A percentile compares a stretch with the other conserved stretches of the same genome.
These are phyloP conservation scores for Linum tenue DNA, from an alignment of 345 rosid genomes.

Conservation along the genomic window DNA sequence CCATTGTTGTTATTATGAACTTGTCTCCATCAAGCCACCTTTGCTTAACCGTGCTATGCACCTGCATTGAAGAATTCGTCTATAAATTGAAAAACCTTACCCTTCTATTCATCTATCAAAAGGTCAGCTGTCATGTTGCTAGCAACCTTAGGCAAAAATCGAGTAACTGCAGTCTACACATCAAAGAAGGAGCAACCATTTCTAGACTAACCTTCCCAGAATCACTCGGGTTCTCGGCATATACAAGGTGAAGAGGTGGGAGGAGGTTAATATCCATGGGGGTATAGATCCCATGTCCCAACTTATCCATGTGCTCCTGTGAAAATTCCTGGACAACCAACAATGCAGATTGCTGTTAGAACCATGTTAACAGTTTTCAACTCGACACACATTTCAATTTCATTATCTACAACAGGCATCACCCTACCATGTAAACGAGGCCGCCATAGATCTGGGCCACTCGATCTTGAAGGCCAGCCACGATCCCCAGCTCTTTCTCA, in stretches of 20 bases:
- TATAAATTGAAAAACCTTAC: background rate
- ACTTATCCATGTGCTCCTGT: slow-evolving; percentile 67
- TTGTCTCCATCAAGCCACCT: slow-evolving; percentile 89
- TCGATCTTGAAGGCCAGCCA: slow-evolving; percentile 97
- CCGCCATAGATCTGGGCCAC: slow-evolving; percentile 97
- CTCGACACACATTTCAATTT: background rate
- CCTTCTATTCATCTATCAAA: too few relatives aligned
- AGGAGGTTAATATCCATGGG: slow-evolving; percentile 75
- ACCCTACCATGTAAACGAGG: slow-evolving; percentile 78
- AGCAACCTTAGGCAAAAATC: background rate
- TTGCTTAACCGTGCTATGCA: slow-evolving; percentile 73
- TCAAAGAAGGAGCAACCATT: background rate
- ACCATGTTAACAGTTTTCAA: background rate
- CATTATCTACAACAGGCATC: slow-evolving; percentile 1
- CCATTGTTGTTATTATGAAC: slow-evolving; percentile 58
- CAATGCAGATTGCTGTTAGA: background rate
- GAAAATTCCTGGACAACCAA: slow-evolving; percentile 52
- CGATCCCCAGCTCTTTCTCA: slow-evolving; percentile 82
- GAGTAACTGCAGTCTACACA: background rate
- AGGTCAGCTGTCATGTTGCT: background rate
- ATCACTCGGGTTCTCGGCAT: slow-evolving; percentile 95
- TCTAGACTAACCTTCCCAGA: slow-evolving; percentile 74
- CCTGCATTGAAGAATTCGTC: slow-evolving; percentile 33
- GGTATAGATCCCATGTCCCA: slow-evolving; percentile 76
- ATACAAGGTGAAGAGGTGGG: slow-evolving; percentile 78